Evolutionary conservation across 2,329 filamentous ascomycete genomes (phyloP).

Genomic region (Colletotrichum sp.): DNA sequence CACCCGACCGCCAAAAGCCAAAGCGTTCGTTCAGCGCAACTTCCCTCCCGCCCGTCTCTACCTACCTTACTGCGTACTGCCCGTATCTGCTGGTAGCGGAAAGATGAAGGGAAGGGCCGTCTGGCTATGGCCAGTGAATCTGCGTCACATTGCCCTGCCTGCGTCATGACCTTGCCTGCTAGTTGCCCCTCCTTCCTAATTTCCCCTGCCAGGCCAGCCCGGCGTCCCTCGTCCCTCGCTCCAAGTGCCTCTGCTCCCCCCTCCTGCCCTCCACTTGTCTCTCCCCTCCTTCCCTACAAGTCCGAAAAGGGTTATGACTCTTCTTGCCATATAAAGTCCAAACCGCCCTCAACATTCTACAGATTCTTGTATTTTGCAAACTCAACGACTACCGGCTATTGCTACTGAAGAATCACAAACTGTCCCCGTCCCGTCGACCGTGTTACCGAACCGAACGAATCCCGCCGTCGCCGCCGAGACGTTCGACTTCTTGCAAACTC

Average conservation of each 20-base stretch:
- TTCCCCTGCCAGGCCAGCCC: constrained; percentile 16
- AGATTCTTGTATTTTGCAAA: not conserved
- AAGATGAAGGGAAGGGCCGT: not conserved
- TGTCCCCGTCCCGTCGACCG: not conserved
- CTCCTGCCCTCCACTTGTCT: constrained; percentile 12
- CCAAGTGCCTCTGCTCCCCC: constrained; percentile 25
- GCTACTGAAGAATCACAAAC: not conserved
- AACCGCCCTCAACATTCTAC: not conserved
- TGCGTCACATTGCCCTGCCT: constrained; percentile 20
- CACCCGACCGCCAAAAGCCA: not conserved
- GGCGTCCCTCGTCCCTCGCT: constrained; percentile 23
- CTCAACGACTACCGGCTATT: not conserved
- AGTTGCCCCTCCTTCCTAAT: constrained; percentile 24
- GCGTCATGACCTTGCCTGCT: constrained; percentile 20
- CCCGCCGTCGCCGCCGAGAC: not conserved
- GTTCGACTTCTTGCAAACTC: not conserved
- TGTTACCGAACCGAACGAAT: not conserved
- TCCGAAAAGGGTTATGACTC: not conserved
- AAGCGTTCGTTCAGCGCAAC: not conserved
- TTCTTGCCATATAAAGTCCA: constrained; percentile 7
- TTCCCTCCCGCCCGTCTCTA: not conserved
- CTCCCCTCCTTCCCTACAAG: constrained; percentile 4
- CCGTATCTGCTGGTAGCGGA: not conserved
- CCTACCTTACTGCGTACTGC: too few relatives aligned
- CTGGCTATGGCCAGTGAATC: constrained; percentile 3